phyloP scores from a whole-genome alignment of 495 filamentous ascomycete genomes.

The Viridothelium virens region DNA sequence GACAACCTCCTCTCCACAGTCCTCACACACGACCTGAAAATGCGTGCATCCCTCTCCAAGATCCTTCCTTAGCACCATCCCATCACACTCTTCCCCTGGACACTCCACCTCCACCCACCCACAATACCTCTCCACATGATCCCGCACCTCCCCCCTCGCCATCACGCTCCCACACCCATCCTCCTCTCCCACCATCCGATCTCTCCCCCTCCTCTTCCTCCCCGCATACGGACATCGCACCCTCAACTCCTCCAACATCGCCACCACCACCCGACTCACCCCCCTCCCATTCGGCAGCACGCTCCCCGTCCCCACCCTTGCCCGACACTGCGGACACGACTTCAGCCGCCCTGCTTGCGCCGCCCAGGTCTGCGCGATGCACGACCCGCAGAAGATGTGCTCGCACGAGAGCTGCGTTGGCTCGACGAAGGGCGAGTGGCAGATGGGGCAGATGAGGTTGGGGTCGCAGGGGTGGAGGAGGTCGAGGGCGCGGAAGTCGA shows the following conservation, averaged over 20 bases:
- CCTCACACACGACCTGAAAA: slow-evolving; percentile 43
- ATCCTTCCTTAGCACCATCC: slow-evolving; percentile 44
- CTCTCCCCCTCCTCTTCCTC: no score
- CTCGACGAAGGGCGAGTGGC: slow-evolving; percentile 62
- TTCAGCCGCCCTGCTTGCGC: slow-evolving; percentile 15
- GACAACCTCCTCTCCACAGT: slow-evolving; percentile 49
- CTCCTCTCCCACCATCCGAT: no score
- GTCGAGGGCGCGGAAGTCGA: slow-evolving; percentile 65
- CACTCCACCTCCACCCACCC: slow-evolving; percentile 59
- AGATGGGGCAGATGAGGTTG: slow-evolving; percentile 78
- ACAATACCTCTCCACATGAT: slow-evolving; percentile 71
- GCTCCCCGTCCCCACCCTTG: slow-evolving; percentile 19
- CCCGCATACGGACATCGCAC: slow-evolving; percentile 57
- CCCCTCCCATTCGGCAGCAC: slow-evolving; percentile 11
- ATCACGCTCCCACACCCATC: slow-evolving; percentile 60
- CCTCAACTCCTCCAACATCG: slow-evolving; percentile 66
- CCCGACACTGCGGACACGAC: slow-evolving; percentile 37
- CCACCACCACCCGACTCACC: slow-evolving; percentile 43
- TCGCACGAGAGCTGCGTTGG: slow-evolving; percentile 69
- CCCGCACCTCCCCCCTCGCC: slow-evolving; percentile 58
- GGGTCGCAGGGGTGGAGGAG: slow-evolving; percentile 62
- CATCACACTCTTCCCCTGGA: slow-evolving; percentile 37
- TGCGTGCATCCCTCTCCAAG: slow-evolving; percentile 54
- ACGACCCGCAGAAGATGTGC: slow-evolving; percentile 68
- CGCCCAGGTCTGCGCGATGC: slow-evolving; percentile 43